Evolutionary conservation across 2,329 filamentous ascomycete species (phyloP), one percentile per base, ranked within the genome.

Genomic region (Aureobasidium sp.): DNA sequence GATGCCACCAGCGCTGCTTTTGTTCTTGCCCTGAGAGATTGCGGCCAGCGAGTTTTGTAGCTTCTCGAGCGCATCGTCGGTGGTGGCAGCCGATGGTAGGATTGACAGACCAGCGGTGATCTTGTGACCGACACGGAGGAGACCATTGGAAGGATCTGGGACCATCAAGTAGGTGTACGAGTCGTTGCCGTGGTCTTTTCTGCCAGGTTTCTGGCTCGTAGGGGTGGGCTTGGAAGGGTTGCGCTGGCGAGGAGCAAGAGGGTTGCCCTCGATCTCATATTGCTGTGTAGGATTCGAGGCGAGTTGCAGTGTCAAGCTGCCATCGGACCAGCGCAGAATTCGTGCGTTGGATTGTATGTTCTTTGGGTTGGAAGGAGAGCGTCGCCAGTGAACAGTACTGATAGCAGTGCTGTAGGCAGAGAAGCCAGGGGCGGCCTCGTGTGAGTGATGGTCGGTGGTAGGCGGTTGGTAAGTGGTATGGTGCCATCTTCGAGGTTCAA

Each of bases 241-340:
- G 60, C 73, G 66, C 62, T 83, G 76, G 1, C 80, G 77, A 1
- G 88, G 87, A 1, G 87, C 88, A 52, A 91, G 82, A 27, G 80
- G 76, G 74, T 90, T 91, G 68, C 83, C 85, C 65, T 85, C 81
- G 49, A 92, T 81, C 69, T 91, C 87, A 77, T 87, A 92, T 69
- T 92, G 89, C 65, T 87, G 85, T 39, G 75, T 78, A 1, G 84
- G 83, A 41, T 84, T 80, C 63, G 84, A 85, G 15, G 88, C 89
- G 27, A 92, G 79, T n/a, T 87, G 84, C 27, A 93, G 78, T 12
- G 88, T 91, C 17, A 90, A 77, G 4, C 87, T 90, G 31, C 89
- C 89, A 70, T 93, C 89, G 64, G 86, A 90, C 89, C 89, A 93
- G 67, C 84, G 83, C 70, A 90, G 84, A 34, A 93, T 77, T 65